Percentiles rank a stretch among this genome's conserved stretches.
These are phyloP conservation scores for Penicillium chermesinum DNA, from an alignment of 495 filamentous ascomycete species.

Conservation along the genomic window DNA sequence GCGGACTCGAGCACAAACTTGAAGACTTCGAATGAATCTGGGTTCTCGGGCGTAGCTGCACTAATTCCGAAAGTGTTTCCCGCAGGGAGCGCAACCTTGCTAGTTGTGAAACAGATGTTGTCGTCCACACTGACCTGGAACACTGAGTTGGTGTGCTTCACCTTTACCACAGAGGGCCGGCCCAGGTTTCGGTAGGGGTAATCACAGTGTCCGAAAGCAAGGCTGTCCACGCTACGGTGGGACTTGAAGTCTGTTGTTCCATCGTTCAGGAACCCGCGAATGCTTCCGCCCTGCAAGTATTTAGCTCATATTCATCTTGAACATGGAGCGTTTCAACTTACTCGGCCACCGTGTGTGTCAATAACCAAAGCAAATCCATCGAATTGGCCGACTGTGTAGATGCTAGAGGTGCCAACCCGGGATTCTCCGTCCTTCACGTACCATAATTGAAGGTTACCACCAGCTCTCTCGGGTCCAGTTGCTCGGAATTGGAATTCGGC, in stretches of 20 bases:
- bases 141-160: constrained; percentile 56
- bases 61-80: constrained; percentile 85
- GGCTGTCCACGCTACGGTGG: constrained; percentile 71
- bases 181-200: constrained; percentile 91
- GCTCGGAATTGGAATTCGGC: constrained; percentile 83
- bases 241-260: constrained; percentile 74
- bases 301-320: constrained; percentile 7
- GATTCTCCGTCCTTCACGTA: constrained; percentile 67
- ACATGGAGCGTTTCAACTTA: constrained; percentile 21
- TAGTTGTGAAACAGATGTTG: constrained; percentile 74
- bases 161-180: constrained; percentile 66
- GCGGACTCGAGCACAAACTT: constrained; percentile 66
- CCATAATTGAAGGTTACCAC: constrained; percentile 93
- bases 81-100: constrained; percentile 68
- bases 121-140: constrained; percentile 81
- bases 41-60: constrained; percentile 81
- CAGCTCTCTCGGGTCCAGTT: constrained; percentile 75
- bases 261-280: constrained; percentile 93
- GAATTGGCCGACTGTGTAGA: constrained; percentile 77
- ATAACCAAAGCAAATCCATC: constrained; percentile 84
- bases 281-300: constrained; percentile 57
- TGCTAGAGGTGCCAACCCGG: constrained; percentile 61
- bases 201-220: constrained; percentile 91
- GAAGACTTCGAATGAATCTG: constrained; percentile 91
- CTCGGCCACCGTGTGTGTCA: constrained; percentile 78